phyloP scores from a whole-genome alignment of 2,329 filamentous ascomycete species.

The Bipolaris oryzae region DNA sequence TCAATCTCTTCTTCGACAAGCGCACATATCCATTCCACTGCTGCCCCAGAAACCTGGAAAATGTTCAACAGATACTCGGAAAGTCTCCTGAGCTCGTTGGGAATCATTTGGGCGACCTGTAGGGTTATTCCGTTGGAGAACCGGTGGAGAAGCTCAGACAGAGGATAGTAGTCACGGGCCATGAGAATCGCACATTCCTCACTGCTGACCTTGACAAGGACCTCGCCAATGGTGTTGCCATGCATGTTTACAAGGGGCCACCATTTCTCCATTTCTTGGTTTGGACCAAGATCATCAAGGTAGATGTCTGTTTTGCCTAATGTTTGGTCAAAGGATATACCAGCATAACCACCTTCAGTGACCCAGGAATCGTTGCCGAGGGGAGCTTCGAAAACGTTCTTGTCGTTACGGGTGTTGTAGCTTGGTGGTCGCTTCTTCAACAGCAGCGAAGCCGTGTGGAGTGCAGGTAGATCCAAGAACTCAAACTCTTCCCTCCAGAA shows the following conservation, averaged over 20 bases:
- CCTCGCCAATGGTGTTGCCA: slow-evolving; percentile 77
- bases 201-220: slow-evolving; percentile 80
- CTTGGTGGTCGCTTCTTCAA: slow-evolving; percentile 66
- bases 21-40: slow-evolving; percentile 87
- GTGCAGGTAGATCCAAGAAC: slow-evolving; percentile 73
- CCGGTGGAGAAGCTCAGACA: slow-evolving; percentile 82
- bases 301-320: slow-evolving; percentile 81
- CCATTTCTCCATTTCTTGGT: slow-evolving; percentile 83
- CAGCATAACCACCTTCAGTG: slow-evolving; percentile 52
- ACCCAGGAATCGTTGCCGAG: slow-evolving; percentile 38
- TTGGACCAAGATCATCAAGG: slow-evolving; percentile 76
- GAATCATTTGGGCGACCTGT: slow-evolving; percentile 80
- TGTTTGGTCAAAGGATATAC: slow-evolving; percentile 55
- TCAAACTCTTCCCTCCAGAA: slow-evolving; percentile 85
- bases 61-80: slow-evolving; percentile 91
- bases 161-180: slow-evolving; percentile 79
- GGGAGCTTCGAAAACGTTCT: slow-evolving; percentile 46
- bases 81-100: slow-evolving; percentile 76
- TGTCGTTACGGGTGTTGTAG: slow-evolving; percentile 44
- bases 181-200: slow-evolving; percentile 91
- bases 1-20: slow-evolving; percentile 97
- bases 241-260: slow-evolving; percentile 79
- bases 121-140: slow-evolving; percentile 84
- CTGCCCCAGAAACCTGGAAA: slow-evolving; percentile 87
- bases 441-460: slow-evolving; percentile 72